Percentiles rank a stretch among this genome's conserved stretches.
These are phyloP conservation scores for Cephaloascus albidus DNA, from an alignment of 805 yeast genomes.

Conservation along the genomic window DNA sequence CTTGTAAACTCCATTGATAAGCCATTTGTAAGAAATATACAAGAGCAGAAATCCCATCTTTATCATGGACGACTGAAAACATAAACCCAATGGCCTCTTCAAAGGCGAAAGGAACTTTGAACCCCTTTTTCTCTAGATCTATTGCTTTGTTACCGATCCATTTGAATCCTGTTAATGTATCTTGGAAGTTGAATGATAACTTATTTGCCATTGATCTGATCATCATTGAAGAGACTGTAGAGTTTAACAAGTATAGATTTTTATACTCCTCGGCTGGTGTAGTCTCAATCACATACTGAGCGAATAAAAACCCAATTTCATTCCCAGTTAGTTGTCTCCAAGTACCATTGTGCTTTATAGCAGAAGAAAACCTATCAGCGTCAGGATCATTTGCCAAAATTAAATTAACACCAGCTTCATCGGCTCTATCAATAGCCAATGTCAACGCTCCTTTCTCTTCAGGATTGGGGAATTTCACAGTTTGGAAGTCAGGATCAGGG, in stretches of 20 bases:
- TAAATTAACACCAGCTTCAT: constrained; percentile 32
- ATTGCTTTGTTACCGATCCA: constrained; percentile 93
- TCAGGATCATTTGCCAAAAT: constrained; percentile 94
- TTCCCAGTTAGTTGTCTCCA: constrained; percentile 89
- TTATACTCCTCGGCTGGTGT: constrained; percentile 14
- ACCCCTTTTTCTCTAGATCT: constrained; percentile 56
- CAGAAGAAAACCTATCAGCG: constrained; percentile 88
- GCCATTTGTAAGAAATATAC: constrained; percentile 66
- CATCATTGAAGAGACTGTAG: constrained; percentile 90
- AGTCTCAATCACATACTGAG: constrained; percentile 44
- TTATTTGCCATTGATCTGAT: constrained; percentile 55
- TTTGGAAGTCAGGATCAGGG: constrained; percentile 82
- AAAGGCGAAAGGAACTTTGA: constrained; percentile 74
- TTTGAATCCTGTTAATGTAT: constrained; percentile 92
- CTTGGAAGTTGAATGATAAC: constrained; percentile 55
- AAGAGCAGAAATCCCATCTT: constrained; percentile 86
- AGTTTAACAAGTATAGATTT: constrained; percentile 56
- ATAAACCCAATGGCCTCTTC: constrained; percentile 97
- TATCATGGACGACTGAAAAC: constrained; percentile 80
- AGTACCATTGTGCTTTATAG: constrained; percentile 36
- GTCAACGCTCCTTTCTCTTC: constrained; percentile 90
- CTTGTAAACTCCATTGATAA: constrained; percentile 32
- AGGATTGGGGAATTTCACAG: constrained; percentile 90
- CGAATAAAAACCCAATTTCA: constrained; percentile 82
- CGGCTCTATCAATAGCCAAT: constrained; percentile 58